Percentiles rank a stretch among this genome's conserved stretches.
Conservation (phyloP, 805 yeast genomes). For the Kuraishia borneana region DNA sequence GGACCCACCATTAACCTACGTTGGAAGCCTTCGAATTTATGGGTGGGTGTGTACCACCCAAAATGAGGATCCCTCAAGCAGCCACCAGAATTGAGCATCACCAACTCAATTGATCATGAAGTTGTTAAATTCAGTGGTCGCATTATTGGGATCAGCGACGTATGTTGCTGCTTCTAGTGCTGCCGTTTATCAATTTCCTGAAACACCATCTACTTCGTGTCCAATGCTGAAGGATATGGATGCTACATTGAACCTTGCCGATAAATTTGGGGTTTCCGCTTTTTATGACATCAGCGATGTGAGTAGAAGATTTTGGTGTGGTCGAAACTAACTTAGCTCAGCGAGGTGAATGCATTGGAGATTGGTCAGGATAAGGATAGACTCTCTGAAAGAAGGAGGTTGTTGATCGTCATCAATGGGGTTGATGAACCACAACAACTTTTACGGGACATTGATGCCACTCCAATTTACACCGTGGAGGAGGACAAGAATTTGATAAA, state of each 20-base stretch:
- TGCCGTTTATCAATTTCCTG: conserved; percentile 5
- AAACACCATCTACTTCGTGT: neutral
- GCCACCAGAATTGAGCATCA: neutral
- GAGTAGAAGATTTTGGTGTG: conserved; percentile 9
- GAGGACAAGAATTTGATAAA: conserved; percentile 6
- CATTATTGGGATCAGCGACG: neutral
- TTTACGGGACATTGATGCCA: conserved; percentile 8
- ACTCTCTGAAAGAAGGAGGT: conserved; percentile 13
- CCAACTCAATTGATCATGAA: neutral
- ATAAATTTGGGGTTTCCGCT: conserved; percentile 28
- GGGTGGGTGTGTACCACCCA: conserved; percentile 2
- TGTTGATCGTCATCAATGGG: conserved; percentile 30
- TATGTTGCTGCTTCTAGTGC: neutral
- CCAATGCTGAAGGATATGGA: conserved; percentile 15
- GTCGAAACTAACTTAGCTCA: neutral
- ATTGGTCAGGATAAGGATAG: neutral
- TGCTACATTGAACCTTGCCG: conserved; percentile 32
- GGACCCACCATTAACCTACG: conserved; percentile 10
- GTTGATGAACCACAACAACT: conserved; percentile 23
- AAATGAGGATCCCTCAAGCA: neutral
- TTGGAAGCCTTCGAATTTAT: neutral
- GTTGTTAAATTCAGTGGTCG: neutral
- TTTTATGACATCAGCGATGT: conserved; percentile 21
- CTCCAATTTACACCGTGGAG: conserved; percentile 11
- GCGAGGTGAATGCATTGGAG: neutral